phyloP scores from a whole-genome alignment of 2,329 filamentous ascomycete genomes.

The Parascedosporium putredinis region DNA sequence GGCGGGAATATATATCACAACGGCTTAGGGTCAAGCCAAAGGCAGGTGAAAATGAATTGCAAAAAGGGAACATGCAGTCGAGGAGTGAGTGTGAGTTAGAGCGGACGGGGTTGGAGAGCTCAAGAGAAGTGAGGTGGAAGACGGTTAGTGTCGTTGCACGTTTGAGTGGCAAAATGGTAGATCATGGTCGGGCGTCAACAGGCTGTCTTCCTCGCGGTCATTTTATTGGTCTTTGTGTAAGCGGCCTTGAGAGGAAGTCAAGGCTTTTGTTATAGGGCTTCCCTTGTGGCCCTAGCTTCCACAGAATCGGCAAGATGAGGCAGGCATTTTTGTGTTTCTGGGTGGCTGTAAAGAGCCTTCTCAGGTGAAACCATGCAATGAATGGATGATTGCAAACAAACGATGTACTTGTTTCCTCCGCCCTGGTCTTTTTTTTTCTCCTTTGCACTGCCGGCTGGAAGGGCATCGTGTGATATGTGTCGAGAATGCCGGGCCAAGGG shows the following conservation, averaged over 20 bases:
- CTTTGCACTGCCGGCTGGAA: no score
- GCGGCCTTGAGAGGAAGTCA: background rate
- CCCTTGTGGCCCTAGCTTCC: background rate
- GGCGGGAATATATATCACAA: slow-evolving; percentile 12
- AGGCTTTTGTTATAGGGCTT: background rate
- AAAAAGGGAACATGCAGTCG: background rate
- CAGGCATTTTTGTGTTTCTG: slow-evolving; percentile 3
- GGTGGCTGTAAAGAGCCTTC: slow-evolving; percentile 1
- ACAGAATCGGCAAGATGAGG: slow-evolving; percentile 1
- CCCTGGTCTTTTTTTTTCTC: no score
- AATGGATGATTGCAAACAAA: slow-evolving; percentile 4
- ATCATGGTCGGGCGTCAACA: slow-evolving; percentile 8
- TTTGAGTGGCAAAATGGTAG: slow-evolving; percentile 6
- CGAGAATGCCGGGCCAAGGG: no score
- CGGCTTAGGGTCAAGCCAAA: slow-evolving; percentile 12
- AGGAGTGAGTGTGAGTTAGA: background rate
- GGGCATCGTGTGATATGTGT: no score
- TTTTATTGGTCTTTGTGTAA: slow-evolving; percentile 3
- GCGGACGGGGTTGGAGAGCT: background rate
- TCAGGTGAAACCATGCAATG: slow-evolving; percentile 4
- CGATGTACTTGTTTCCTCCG: background rate
- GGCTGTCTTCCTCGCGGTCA: slow-evolving; percentile 7
- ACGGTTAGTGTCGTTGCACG: background rate
- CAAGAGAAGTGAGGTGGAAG: background rate
- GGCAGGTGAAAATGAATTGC: background rate